A percentile compares a stretch with the other conserved stretches of the same genome.
Conservation (phyloP, 2,329 filamentous ascomycete genomes). For the Penicillium vulpinum region DNA sequence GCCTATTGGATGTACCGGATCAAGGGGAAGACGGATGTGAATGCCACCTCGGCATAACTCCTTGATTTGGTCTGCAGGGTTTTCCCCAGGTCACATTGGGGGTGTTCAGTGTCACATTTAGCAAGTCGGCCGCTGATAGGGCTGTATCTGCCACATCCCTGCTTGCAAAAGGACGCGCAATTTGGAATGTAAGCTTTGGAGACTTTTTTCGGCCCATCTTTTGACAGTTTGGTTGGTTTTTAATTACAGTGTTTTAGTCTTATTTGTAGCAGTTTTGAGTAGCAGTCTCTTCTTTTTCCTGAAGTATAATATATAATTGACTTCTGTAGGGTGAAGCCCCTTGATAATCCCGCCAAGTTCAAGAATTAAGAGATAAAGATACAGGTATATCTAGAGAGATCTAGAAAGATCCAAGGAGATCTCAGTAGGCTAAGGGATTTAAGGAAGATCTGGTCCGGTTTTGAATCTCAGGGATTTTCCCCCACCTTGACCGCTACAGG, state of each 20-base stretch:
- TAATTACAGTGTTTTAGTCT: not conserved
- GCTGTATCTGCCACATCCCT: constrained; percentile 2
- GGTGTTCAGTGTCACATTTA: not conserved
- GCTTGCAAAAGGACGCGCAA: constrained; percentile 16
- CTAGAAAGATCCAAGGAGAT: not conserved
- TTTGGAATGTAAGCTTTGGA: constrained; percentile 15
- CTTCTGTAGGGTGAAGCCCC: constrained; percentile 1
- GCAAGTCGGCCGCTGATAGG: constrained; percentile 3
- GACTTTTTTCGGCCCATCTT: not conserved
- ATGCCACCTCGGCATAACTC: constrained; percentile 8
- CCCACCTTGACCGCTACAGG: constrained; percentile 6
- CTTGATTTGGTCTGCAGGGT: not conserved
- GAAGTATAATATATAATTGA: not conserved
- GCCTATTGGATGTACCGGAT: not conserved
- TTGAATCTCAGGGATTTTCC: not conserved
- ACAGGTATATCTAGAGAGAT: not conserved
- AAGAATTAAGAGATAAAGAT: too few species aligned
- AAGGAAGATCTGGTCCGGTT: not conserved
- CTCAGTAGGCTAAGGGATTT: not conserved
- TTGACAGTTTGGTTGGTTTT: not conserved
- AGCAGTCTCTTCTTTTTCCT: not conserved
- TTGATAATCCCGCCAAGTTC: constrained; percentile 5
- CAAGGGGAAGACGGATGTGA: not conserved
- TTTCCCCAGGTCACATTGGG: not conserved
- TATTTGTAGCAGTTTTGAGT: not conserved